Conservation (phyloP, 345 rosid genomes). For the Populus euphratica region DNA sequence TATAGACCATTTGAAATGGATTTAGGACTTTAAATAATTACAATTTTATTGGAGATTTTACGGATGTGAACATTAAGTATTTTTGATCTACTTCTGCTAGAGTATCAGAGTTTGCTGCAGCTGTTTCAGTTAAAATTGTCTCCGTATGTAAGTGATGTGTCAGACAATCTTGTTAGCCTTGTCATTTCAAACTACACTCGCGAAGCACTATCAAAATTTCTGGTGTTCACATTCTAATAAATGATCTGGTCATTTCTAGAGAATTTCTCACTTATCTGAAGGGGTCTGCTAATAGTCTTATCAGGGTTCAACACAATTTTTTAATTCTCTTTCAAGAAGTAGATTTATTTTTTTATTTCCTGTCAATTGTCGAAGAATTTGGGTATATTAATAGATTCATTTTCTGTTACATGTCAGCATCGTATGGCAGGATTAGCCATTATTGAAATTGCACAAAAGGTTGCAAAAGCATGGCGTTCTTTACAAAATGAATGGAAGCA, state of each 20-base stretch:
- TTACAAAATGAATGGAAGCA: conserved; percentile 69
- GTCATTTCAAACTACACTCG: neutral
- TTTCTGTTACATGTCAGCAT: conserved; percentile 55
- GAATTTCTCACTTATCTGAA: neutral
- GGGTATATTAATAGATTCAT: conserved; percentile 9
- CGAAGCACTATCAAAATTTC: neutral
- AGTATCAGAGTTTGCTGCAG: neutral
- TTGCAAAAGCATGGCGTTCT: conserved; percentile 90
- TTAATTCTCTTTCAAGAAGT: neutral
- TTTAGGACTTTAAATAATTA: too few relatives aligned
- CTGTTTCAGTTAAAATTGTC: neutral
- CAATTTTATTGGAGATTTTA: too few relatives aligned
- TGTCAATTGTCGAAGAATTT: neutral
- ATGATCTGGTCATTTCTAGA: neutral
- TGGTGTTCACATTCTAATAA: neutral
- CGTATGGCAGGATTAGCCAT: conserved; percentile 99
- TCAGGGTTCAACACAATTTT: neutral
- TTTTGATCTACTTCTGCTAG: neutral
- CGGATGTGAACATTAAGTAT: too few relatives aligned
- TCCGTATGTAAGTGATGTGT: neutral
- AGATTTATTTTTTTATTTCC: conserved; percentile 5
- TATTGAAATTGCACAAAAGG: conserved; percentile 83
- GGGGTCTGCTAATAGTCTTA: neutral
- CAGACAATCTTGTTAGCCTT: neutral
- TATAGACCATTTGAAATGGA: too few relatives aligned